phyloP scores from a whole-genome alignment of 2,329 filamentous ascomycete genomes.

The Fusarium sp. region DNA sequence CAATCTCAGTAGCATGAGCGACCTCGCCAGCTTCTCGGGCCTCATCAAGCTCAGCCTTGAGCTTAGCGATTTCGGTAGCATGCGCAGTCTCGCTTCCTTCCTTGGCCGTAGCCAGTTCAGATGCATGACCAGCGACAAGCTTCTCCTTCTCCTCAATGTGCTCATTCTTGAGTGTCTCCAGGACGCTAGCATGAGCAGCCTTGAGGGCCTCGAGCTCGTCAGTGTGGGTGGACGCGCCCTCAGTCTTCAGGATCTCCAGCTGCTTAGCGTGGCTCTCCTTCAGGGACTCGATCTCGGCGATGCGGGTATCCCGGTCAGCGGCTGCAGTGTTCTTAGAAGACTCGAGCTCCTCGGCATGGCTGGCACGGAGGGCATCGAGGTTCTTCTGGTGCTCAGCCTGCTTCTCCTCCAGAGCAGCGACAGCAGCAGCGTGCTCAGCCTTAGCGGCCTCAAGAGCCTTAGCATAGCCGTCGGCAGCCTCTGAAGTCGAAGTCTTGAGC shows the following conservation, averaged over 20 bases:
- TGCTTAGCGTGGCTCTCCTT: slow-evolving; percentile 67
- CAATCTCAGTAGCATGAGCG: slow-evolving; percentile 45
- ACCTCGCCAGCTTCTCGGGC: slow-evolving; percentile 50
- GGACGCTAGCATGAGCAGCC: slow-evolving; percentile 56
- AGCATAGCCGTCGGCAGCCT: slow-evolving; percentile 54
- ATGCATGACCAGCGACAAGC: slow-evolving; percentile 46
- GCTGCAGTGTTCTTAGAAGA: slow-evolving; percentile 65
- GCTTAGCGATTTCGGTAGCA: slow-evolving; percentile 45
- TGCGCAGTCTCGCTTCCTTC: slow-evolving; percentile 46
- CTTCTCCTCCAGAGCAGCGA: slow-evolving; percentile 62
- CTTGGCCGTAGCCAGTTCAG: slow-evolving; percentile 48
- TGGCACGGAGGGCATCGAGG: slow-evolving; percentile 67
- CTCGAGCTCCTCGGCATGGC: slow-evolving; percentile 70
- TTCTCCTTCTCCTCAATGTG: slow-evolving; percentile 54
- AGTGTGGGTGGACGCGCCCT: slow-evolving; percentile 55
- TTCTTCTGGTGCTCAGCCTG: slow-evolving; percentile 66
- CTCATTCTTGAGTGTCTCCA: slow-evolving; percentile 59
- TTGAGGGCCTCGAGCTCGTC: slow-evolving; percentile 58
- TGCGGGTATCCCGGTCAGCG: slow-evolving; percentile 61
- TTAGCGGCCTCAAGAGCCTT: slow-evolving; percentile 58
- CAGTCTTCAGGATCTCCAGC: slow-evolving; percentile 57
- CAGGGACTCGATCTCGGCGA: slow-evolving; percentile 65
- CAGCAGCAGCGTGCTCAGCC: slow-evolving; percentile 58
- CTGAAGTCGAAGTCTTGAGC: slow-evolving; percentile 53
- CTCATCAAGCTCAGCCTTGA: slow-evolving; percentile 47